Percentiles rank a stretch among this genome's conserved stretches.
phyloP scores from a whole-genome alignment of 192 early-diverging fungal genomes.

The Podila epicladia region DNA sequence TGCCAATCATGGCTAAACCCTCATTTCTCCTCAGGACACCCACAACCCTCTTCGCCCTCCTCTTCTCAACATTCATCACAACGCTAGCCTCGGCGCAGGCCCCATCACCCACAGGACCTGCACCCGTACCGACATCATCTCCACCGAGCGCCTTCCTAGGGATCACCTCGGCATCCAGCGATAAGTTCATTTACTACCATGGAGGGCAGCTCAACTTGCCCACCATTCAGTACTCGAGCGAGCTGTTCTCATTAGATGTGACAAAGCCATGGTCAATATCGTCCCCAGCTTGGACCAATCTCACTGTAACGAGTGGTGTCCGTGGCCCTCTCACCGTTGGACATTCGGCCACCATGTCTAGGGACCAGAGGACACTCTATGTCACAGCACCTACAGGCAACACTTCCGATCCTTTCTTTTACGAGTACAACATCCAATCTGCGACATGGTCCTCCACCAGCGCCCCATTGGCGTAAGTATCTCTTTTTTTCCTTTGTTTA shows the following conservation, averaged over 20 bases:
- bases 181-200: slow-evolving; percentile 19
- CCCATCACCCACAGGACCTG: not conserved
- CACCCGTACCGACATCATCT: not conserved
- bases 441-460: slow-evolving; percentile 15
- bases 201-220: slow-evolving; percentile 33
- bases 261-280: slow-evolving; percentile 20
- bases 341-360: slow-evolving; percentile 38
- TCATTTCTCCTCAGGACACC: not conserved
- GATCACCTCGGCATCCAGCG: slow-evolving; percentile 14
- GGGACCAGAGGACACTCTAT: slow-evolving; percentile 15
- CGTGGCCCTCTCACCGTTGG: slow-evolving; percentile 11
- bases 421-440: slow-evolving; percentile 20
- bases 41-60: not conserved
- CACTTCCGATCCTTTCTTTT: slow-evolving; percentile 9
- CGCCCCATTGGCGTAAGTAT: slow-evolving; percentile 42
- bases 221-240: slow-evolving; percentile 10
- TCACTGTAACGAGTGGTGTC: slow-evolving; percentile 2
- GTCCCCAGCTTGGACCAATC: slow-evolving; percentile 24
- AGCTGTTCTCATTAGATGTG: slow-evolving; percentile 26
- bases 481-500: not conserved
- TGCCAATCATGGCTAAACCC: too few relatives aligned
- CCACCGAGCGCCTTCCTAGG: slow-evolving; percentile 13
- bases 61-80: not conserved
- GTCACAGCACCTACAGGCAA: slow-evolving; percentile 26
- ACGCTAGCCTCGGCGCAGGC: not conserved